Evolutionary conservation across 495 filamentous ascomycete genomes (phyloP).

Genomic region (Tirmania nivea): DNA sequence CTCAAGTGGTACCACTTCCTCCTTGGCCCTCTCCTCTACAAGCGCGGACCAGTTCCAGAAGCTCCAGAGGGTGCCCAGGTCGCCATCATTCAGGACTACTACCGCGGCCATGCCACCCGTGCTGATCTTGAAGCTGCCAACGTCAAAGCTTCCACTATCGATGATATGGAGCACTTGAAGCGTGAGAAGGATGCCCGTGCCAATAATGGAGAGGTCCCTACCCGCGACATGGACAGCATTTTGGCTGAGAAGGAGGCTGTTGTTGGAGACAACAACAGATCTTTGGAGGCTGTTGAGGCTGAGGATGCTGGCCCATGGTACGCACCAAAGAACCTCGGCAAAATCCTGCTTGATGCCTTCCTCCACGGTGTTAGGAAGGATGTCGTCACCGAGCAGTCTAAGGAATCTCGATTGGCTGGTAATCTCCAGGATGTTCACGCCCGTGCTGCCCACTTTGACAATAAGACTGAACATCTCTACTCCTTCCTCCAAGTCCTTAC

Average conservation of each 20-base stretch:
- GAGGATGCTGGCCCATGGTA: conserved; percentile 21
- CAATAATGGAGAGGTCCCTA: conserved; percentile 12
- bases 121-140: conserved; percentile 26
- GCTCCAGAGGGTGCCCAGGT: conserved; percentile 22
- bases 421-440: conserved; percentile 35
- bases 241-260: conserved; percentile 9
- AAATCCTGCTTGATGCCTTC: conserved; percentile 26
- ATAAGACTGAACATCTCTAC: conserved; percentile 55
- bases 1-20: conserved; percentile 36
- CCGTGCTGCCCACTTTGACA: conserved; percentile 44
- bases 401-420: conserved; percentile 29
- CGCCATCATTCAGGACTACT: conserved; percentile 31
- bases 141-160: conserved; percentile 5
- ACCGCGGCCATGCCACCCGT: conserved; percentile 27
- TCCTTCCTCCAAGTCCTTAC: conserved; percentile 56
- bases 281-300: conserved; percentile 12
- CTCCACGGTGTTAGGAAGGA: conserved; percentile 41
- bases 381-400: conserved; percentile 27
- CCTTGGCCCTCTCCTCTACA: conserved; percentile 33
- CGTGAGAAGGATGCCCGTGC: conserved; percentile 3
- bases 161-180: conserved; percentile 7
- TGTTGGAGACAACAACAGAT: not conserved
- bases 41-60: conserved; percentile 29
- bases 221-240: conserved; percentile 10
- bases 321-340: conserved; percentile 23